Base-by-base conservation (phyloP, 1,139 yeast genomes). In the Candida pseudoviswanathii region DNA sequence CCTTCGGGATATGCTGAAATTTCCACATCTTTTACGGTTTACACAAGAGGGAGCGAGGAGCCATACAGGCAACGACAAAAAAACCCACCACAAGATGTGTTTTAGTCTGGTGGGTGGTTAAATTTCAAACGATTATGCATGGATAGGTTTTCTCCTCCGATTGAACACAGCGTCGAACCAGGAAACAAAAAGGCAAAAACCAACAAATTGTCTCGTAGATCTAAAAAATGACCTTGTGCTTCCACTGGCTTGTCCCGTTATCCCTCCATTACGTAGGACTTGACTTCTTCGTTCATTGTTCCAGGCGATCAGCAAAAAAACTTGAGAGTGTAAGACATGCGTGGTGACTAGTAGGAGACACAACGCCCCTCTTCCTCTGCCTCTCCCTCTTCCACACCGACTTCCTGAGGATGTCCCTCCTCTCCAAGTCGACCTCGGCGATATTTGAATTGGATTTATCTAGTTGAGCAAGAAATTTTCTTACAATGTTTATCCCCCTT, bases 111-210 rank as follows among this genome's bases (percentile, higher is more conserved):
- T 10, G 16, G 21, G 8, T 16, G 8, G 6, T 9, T 34, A 34
- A 34, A 16, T 34, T 34, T 34, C 38, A 34, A 34, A 34, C 38
- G 38, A 16, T 34, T 34, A 34, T 34, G 38, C 38, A 34, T 34
- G 38, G 38, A 11, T 34, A 16, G 22, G 16, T 34, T 34, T 34
- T 34, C 38, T 34, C 21, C 11, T 34, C 21, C 16, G 24, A 6
- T 32, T 32, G 11, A 32, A 32, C 11, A 21, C 16, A 16, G 34
- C 34, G 34, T 32, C 34, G 16, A 16, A 32, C n/a, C 11, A 32
- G 25, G 22, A 11, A 29, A 3, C 6, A 34, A n/a, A 34, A 34
- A 10, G 21, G 21, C 7, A 34, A 34, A 16, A 10, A 33, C 11
- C 11, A 34, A 34, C 5, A 32, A 34, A 34, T 5, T 34, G 24